Base-by-base conservation (phyloP, 1,284 basidiomycete species). In the Naganishia cerealis region DNA sequence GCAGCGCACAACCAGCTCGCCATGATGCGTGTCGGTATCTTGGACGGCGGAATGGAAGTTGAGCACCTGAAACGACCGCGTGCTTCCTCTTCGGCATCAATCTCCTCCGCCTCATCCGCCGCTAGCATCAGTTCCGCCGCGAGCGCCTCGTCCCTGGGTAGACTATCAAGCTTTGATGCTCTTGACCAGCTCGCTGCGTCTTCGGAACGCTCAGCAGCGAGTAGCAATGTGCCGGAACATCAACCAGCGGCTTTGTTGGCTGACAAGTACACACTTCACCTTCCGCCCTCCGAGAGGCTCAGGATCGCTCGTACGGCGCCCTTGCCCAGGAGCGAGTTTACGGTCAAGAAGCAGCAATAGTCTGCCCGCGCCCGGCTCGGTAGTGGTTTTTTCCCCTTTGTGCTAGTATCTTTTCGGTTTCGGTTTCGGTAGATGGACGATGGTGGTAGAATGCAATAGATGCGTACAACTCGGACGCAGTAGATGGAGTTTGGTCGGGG, bases 11-110 rank as follows among this genome's bases (percentile, higher is more conserved):
- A 80, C 76, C 76, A 91, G 62, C 85, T 92, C 52, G 88, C 90
- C 2, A 93, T 93, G 90, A 91, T 92, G 84, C 89, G 92, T 65
- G 92, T 95, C 50, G 92, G 92, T 72, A 85, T 91, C 59, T 82
- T 95, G 57, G 87, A 88, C 67, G 91, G 91, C 62, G 92, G 92
- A 59, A 82, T 85, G 65, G 85, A 88, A 71, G 87, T 88, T 68
- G 88, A 90, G 75, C 67, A 72, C 67, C 72, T 81, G 66, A 81
- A 80, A 72, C 68, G 66, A 0, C 74, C 71, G 18, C 73, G 70
- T 26, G 62, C 72, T 16, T 63, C 63, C 43, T 65, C 68, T 62
- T 53, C 74, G 59, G 73, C 74, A 36, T 77, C 74, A 3, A 69
- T 69, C 18, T 76, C 75, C 0, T 75, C 77, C n/a, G 70, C 72